Evolutionary conservation across 768 basidiomycete genomes (phyloP).

Genomic region (Hebeloma cylindrosporum): DNA sequence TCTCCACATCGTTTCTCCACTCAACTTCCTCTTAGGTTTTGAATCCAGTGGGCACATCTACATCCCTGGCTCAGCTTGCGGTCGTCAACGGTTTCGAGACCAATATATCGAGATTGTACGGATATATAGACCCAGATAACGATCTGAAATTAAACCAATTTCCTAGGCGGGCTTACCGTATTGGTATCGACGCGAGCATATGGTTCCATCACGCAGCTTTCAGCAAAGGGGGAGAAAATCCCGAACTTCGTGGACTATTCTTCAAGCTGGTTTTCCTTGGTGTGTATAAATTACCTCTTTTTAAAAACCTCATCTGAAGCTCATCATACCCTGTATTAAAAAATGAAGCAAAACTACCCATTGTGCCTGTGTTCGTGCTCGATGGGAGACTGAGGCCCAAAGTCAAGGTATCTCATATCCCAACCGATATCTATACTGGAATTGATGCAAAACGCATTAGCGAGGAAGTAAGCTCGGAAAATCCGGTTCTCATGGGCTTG

Average conservation of each 20-base stretch:
- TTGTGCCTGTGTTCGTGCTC: constrained; percentile 73
- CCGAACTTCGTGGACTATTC: constrained; percentile 67
- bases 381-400: constrained; percentile 69
- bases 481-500: constrained; percentile 44
- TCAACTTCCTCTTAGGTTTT: too few relatives aligned
- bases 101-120: constrained; percentile 50
- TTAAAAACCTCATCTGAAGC: constrained; percentile 5
- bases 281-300: constrained; percentile 35
- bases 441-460: constrained; percentile 9
- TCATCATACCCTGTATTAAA: background rate
- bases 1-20: too few relatives aligned
- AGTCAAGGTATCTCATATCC: constrained; percentile 51
- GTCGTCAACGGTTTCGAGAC: constrained; percentile 32
- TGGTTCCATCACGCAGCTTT: constrained; percentile 64
- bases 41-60: constrained; percentile 23
- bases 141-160: too few relatives aligned
- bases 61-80: constrained; percentile 25
- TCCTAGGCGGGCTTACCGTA: constrained; percentile 48
- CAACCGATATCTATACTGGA: constrained; percentile 20
- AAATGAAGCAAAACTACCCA: constrained; percentile 39
- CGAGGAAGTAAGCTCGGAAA: constrained; percentile 37
- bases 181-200: constrained; percentile 72
- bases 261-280: constrained; percentile 57
- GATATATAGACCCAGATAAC: constrained; percentile 21
- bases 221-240: constrained; percentile 68